Base-by-base conservation (phyloP, 2,329 filamentous ascomycete species). In the Thermothelomyces thermophilus region DNA sequence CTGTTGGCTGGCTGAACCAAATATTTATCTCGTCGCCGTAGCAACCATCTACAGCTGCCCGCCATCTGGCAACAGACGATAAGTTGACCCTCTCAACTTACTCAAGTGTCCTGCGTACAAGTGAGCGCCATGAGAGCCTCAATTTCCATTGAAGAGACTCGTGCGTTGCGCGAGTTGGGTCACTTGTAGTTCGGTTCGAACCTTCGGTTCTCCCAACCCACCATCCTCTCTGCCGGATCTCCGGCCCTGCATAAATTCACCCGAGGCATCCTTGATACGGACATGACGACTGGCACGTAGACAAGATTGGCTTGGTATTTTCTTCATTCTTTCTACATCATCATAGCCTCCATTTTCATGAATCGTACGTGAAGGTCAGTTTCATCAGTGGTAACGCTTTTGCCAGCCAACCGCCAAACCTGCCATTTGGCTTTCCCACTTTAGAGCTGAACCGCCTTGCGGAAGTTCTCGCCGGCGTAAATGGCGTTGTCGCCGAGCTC, bases 381-480 rank as follows among this genome's bases (percentile, higher is more conserved):
- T 52, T 52, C 53, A 53, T 55, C 58, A 52, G 52, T 53, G 55
- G 56, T 51, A 52, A 53, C 40, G 39, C 16, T 40, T 22, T 37
- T 42, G 39, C 50, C 51, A 52, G 41, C 50, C 53, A 45, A 41
- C 19, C 39, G 37, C 45, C 54, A 24, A 46, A 28, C 44, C 33
- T 26, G 28, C 28, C 41, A 36, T 41, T 40, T 17, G 30, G 19
- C 20, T 24, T 2, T 8, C 33, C 46, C 22, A 34, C 50, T 71
- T 83, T 88, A 95, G 73, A 96, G 72, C 77, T 87, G 90, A 66
- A 96, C 85, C 57, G 91, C 75, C 63, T 75, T 90, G 77, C 91
- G 87, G 88, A 97, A 98, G 68, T 89, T 90, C 67, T 79, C 74
- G 63, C 93, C 93, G 63, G 91, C 90, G 70, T 91, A 98, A 73